A percentile compares a stretch with the other conserved stretches of the same genome.
Evolutionary conservation across 2,329 filamentous ascomycete species (phyloP).

Genomic region (Tolypocladium pustulatum): DNA sequence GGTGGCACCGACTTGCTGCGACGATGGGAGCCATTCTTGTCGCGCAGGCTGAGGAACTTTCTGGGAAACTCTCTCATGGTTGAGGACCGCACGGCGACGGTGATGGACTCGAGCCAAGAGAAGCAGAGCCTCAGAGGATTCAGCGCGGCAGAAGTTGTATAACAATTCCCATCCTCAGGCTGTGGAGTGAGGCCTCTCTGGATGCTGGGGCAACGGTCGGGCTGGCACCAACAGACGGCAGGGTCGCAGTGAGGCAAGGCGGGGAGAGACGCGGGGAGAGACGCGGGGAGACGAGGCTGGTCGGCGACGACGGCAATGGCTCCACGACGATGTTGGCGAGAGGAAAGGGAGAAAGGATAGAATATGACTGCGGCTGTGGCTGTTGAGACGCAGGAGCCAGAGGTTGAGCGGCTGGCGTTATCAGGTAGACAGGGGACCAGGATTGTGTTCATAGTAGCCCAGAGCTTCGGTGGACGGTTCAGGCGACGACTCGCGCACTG

Average conservation of each 20-base stretch:
- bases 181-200: background rate
- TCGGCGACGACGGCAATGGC: background rate
- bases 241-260: background rate
- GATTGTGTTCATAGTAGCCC: background rate
- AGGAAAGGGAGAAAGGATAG: background rate
- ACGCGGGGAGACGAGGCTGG: background rate
- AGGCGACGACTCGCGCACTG: background rate
- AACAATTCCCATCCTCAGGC: constrained; percentile 19
- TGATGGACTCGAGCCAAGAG: constrained; percentile 1
- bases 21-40: constrained; percentile 46
- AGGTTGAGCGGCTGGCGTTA: background rate
- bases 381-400: background rate
- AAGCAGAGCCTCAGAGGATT: constrained; percentile 16
- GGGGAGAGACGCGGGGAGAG: background rate
- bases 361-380: background rate
- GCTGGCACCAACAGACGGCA: background rate
- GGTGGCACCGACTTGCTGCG: constrained; percentile 47
- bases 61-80: constrained; percentile 47
- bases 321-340: background rate
- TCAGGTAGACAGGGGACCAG: background rate
- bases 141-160: constrained; percentile 19
- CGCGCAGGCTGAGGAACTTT: constrained; percentile 61
- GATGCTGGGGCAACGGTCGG: background rate
- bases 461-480: background rate
- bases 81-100: background rate